Evolutionary conservation across 2,329 filamentous ascomycete genomes (phyloP), one percentile per base, ranked within the genome.

Genomic region (Penicillium sp.): DNA sequence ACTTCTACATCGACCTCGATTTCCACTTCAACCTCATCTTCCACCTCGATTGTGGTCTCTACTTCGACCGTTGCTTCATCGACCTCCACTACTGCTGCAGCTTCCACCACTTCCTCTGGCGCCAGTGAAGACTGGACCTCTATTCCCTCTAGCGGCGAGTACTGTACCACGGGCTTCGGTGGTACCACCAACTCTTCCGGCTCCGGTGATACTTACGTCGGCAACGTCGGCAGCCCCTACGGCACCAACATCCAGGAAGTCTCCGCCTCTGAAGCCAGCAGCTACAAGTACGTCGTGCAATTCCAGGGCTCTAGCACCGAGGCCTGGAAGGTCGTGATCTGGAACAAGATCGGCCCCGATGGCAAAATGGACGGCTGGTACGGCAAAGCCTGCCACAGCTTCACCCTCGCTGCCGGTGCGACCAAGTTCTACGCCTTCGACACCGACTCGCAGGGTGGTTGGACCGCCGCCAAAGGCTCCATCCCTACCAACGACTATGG

Each of bases 241-340:
- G 76, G 79, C 50, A 76, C 73, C 73, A 78, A 79, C 72, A 77
- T 79, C 56, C 73, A 78, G 61, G 60, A 76, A 28, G 68, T 81
- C 57, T 66, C 73, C 54, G 62, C 67, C 58, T 58, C 65, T 51
- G 68, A 75, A 0, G 75, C 73, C 56, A 56, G 56, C 44, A 59
- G 62, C 22, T 79, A 79, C 73, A 70, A 79, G 64, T 73, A 79
- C 66, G 76, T 79, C 19, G 69, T 72, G 12, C 61, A 78, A 58
- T 68, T 79, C 63, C 63, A 61, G 5, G 77, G 77, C 44, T 65
- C 71, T 47, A 71, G 73, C 65, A 65, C 65, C 24, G 73, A 77
- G 6, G 59, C 70, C 59, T 78, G 74, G 75, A 68, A 63, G n/a
- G 70, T 79, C 28, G 72, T 75, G 49, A 74, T 79, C 73, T 79